A percentile compares a stretch with the other conserved stretches of the same genome.
Evolutionary conservation across 306 rosid genomes (phyloP).

Genomic region (Astragalus glycyphyllos): DNA sequence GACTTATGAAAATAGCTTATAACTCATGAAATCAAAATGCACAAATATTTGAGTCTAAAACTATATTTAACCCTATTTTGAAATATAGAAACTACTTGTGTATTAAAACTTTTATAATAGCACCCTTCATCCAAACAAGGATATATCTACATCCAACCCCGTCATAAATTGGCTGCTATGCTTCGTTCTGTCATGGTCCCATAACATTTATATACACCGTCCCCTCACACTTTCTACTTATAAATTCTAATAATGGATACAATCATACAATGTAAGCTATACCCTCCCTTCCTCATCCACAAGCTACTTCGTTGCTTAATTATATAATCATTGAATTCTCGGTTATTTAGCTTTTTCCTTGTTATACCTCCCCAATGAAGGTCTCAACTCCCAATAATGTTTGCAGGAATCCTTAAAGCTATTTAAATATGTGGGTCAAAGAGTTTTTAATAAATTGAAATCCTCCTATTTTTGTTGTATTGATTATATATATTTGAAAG

Average conservation of each 20-base stretch:
- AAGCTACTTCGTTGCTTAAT: background rate
- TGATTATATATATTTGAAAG: no score
- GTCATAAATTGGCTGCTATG: slow-evolving; percentile 16
- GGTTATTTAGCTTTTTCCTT: background rate
- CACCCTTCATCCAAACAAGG: background rate
- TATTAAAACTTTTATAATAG: no score
- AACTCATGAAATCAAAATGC: no score
- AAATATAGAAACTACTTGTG: no score
- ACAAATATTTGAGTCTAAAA: no score
- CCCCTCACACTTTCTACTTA: background rate
- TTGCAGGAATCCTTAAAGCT: no score
- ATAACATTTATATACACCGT: slow-evolving; percentile 36
- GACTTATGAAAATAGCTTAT: no score
- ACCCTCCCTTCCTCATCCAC: background rate
- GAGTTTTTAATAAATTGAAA: no score
- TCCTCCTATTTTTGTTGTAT: no score
- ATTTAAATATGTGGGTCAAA: no score
- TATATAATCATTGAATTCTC: background rate
- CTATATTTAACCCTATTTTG: no score
- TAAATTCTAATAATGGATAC: slow-evolving; percentile 8
- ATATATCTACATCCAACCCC: background rate
- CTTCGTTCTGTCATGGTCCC: slow-evolving; percentile 39
- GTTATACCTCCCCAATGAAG: background rate
- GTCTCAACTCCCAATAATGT: no score
- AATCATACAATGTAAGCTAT: background rate